These are phyloP conservation scores for Epichloe sp. DNA, from an alignment of 2,329 filamentous ascomycete species.

Conservation along the genomic window DNA sequence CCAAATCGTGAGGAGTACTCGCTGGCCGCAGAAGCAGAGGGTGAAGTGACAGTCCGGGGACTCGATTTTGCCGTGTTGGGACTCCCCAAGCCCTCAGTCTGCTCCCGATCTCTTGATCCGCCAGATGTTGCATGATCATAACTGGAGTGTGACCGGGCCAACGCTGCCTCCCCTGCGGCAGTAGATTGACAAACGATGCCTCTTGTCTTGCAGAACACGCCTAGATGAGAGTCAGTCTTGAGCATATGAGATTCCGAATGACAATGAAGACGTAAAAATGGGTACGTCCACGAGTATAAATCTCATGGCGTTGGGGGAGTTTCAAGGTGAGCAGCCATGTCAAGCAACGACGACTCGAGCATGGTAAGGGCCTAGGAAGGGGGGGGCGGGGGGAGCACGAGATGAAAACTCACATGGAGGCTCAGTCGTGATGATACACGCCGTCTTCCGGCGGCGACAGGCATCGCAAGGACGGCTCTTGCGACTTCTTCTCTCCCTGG, in stretches of 20 bases:
- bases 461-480: slow-evolving; percentile 34
- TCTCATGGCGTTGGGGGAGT: neutral
- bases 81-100: neutral
- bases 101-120: neutral
- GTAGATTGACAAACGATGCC: slow-evolving; percentile 21
- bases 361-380: neutral
- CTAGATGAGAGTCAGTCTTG: slow-evolving; percentile 8
- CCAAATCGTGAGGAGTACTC: slow-evolving; percentile 1
- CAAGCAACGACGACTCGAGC: neutral
- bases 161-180: slow-evolving; percentile 5
- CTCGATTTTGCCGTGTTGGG: slow-evolving; percentile 5
- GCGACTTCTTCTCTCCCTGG: slow-evolving; percentile 27
- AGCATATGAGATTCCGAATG: neutral
- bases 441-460: slow-evolving; percentile 31
- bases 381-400: neutral
- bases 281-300: neutral
- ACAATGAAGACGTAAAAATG: neutral
- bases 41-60: slow-evolving; percentile 1
- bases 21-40: neutral
- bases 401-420: slow-evolving; percentile 27
- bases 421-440: slow-evolving; percentile 30
- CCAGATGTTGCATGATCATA: neutral
- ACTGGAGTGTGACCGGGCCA: neutral
- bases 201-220: slow-evolving; percentile 22
- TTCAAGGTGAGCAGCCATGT: neutral